Conservation (phyloP, 495 filamentous ascomycete species). For the Saxophila tyrrhenica region DNA sequence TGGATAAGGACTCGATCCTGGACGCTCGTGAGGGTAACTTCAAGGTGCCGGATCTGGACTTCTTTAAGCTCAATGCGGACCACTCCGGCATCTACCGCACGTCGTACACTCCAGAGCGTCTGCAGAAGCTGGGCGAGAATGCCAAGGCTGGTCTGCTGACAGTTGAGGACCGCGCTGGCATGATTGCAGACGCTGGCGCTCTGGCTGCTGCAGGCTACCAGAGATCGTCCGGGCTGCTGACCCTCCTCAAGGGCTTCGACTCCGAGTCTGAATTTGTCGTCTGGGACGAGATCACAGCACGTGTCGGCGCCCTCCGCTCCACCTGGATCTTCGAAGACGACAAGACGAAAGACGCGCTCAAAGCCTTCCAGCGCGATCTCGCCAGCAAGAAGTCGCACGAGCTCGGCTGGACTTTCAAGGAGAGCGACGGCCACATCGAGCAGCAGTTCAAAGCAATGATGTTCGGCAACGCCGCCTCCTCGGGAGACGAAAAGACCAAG, state of each 20-base stretch:
- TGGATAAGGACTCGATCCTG: conserved; percentile 53
- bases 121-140: conserved; percentile 64
- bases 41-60: conserved; percentile 50
- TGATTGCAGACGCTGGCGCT: conserved; percentile 91
- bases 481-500: conserved; percentile 51
- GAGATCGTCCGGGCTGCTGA: conserved; percentile 79
- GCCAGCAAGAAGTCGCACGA: conserved; percentile 67
- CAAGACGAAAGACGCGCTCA: conserved; percentile 59
- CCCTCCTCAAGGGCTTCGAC: conserved; percentile 72
- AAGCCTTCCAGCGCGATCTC: conserved; percentile 67
- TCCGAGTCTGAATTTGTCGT: conserved; percentile 82
- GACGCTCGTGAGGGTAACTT: conserved; percentile 63
- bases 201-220: conserved; percentile 85
- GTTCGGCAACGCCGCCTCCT: conserved; percentile 54
- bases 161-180: conserved; percentile 88
- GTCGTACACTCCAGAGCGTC: conserved; percentile 53
- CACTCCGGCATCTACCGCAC: conserved; percentile 66
- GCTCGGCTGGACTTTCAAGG: conserved; percentile 77
- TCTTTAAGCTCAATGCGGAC: conserved; percentile 72
- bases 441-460: conserved; percentile 74
- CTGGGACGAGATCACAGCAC: conserved; percentile 79
- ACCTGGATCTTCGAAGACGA: conserved; percentile 85
- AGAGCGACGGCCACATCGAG: conserved; percentile 72
- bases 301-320: conserved; percentile 60
- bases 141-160: conserved; percentile 76